Base-by-base conservation (phyloP, 2,329 filamentous ascomycete genomes). In the Chaetomium olivaceum region DNA sequence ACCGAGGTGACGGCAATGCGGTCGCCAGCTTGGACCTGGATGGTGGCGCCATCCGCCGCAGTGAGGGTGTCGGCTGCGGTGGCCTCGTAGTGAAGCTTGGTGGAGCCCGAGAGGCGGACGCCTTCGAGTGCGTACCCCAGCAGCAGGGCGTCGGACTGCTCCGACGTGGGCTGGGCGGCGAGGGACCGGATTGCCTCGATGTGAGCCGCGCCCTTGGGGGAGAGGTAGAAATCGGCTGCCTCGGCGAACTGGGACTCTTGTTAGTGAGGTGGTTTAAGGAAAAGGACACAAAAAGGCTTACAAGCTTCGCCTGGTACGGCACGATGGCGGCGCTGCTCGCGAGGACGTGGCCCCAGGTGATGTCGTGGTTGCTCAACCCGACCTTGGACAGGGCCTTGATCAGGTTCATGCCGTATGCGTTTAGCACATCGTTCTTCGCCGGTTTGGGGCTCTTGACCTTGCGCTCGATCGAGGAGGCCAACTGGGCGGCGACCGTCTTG, bases 61-160 rank as follows among this genome's bases (percentile, higher is more conserved):
- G 76, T 65, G 56, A 85, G 80, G 1, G 79, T 78, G 58, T 83
- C 80, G 21, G 77, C 73, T 0, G 73, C 75, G 0, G 81, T 76
- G 2, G 83, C 85, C 63, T 85, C 79, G 48, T 89, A 86, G 78
- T 86, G 88, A 1, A 87, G 80, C 11, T 85, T 56, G 4, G 60
- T 84, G 0, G 85, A 85, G 12, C 87, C 86, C 4, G 87, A 86
- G 61, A 93, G 80, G 48, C 91, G 87, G 63, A 91, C 83, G 19
- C 87, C 90, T 76, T 92, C 92, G 80, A 90, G 82, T 52, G 85
- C 87, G 73, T 91, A 93, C 48, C 87, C 88, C 1, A 90, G 81
- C 2, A 94, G 81, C 39, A 85, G 78, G 1, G 86, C 81, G 68
- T 92, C 89, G 0, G 82, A 84, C 68, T 88, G 85, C 14, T 85